Evolutionary conservation across 495 filamentous ascomycete genomes (phyloP).

Genomic region (Xylaria venustula): DNA sequence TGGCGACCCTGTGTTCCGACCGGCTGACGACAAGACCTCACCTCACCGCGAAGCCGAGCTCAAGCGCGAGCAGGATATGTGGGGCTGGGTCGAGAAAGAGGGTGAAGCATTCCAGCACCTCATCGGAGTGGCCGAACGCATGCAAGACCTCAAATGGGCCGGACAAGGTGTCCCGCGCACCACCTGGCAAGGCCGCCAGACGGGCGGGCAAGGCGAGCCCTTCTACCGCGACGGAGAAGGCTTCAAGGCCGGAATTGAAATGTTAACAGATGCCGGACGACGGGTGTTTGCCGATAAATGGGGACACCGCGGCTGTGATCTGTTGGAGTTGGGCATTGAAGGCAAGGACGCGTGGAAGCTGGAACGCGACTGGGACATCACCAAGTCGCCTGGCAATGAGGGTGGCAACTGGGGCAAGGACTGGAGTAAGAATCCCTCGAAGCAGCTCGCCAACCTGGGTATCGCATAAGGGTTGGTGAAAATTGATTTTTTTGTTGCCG

Average conservation of each 20-base stretch:
- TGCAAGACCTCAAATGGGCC: constrained; percentile 36
- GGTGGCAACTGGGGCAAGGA: constrained; percentile 28
- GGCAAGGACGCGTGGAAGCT: constrained; percentile 37
- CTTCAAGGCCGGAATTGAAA: constrained; percentile 48
- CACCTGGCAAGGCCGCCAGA: constrained; percentile 54
- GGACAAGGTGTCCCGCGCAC: constrained; percentile 39
- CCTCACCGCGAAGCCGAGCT: constrained; percentile 25
- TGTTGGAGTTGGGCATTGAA: constrained; percentile 25
- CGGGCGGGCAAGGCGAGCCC: constrained; percentile 56
- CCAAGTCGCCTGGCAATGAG: constrained; percentile 14
- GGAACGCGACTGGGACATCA: constrained; percentile 36
- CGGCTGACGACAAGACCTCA: constrained; percentile 2
- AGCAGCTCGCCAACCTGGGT: constrained; percentile 2
- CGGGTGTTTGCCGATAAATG: constrained; percentile 56
- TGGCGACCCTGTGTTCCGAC: constrained; percentile 25
- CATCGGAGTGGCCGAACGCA: constrained; percentile 30
- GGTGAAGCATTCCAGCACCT: constrained; percentile 38
- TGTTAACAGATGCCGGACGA: constrained; percentile 50
- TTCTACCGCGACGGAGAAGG: constrained; percentile 54
- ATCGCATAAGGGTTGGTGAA: constrained; percentile 12
- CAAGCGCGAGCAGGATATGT: constrained; percentile 30
- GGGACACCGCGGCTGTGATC: constrained; percentile 40
- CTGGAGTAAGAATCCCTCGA: constrained; percentile 20
- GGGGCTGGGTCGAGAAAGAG: constrained; percentile 29
- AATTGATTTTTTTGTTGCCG: neutral